Percentiles rank a stretch among this genome's conserved stretches.
Evolutionary conservation across 164 flowering plant genomes (phyloP).

Genomic region (Magnolia kwangsiensis): DNA sequence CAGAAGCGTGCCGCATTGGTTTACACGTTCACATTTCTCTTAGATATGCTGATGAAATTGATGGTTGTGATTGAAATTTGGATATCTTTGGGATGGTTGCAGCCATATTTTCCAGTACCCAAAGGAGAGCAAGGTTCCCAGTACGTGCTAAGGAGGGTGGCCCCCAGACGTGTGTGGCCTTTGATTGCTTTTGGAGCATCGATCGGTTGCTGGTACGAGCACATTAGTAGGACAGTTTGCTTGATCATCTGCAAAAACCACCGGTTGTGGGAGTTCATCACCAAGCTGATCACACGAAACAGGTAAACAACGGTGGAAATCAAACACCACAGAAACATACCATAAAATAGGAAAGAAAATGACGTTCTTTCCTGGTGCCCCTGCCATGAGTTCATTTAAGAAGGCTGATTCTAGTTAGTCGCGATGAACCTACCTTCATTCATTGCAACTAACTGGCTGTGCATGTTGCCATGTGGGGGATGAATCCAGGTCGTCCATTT

Average conservation of each 20-base stretch:
- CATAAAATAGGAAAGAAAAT: background rate
- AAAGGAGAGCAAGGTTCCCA: conserved; percentile 68
- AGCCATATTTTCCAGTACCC: conserved; percentile 91
- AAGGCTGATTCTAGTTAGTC: too few relatives aligned
- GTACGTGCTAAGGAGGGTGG: conserved; percentile 68
- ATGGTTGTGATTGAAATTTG: background rate
- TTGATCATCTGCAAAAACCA: conserved; percentile 85
- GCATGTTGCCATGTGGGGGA: background rate
- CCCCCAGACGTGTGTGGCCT: conserved; percentile 94
- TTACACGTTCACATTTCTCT: too few relatives aligned
- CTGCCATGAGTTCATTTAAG: too few relatives aligned
- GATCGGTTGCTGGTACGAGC: conserved; percentile 90
- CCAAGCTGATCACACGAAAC: conserved; percentile 74
- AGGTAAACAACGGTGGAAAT: conserved; percentile 42
- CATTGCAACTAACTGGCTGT: too few relatives aligned
- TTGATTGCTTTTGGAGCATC: conserved; percentile 76
- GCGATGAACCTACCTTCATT: too few relatives aligned
- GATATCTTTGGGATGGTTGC: conserved; percentile 5
- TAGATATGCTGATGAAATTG: too few relatives aligned
- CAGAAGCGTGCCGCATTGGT: too few relatives aligned
- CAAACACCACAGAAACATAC: background rate
- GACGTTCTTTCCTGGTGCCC: background rate
- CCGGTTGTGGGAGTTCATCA: conserved; percentile 72
- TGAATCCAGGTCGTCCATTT: background rate
- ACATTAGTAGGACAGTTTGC: conserved; percentile 67